phyloP scores from a whole-genome alignment of 768 basidiomycete species.

The Sarcodon aspratus region DNA sequence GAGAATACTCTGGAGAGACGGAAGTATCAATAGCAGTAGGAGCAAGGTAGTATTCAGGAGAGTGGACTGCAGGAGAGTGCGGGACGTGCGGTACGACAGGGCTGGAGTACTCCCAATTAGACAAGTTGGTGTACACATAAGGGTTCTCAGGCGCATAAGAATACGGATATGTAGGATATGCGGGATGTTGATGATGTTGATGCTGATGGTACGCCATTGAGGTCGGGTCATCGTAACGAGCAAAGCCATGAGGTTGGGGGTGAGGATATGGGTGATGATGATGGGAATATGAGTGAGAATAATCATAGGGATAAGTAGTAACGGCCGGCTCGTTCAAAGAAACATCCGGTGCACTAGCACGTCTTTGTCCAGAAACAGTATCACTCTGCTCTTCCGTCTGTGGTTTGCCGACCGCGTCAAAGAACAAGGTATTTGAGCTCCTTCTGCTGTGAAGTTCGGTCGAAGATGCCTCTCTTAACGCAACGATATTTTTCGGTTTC shows the following conservation, averaged over 20 bases:
- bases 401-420: constrained; percentile 24
- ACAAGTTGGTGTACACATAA: not conserved
- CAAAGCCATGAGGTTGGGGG: not conserved
- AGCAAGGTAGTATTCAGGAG: not conserved
- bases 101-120: not conserved
- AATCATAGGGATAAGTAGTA: too few species aligned
- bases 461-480: constrained; percentile 9
- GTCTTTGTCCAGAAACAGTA: too few species aligned
- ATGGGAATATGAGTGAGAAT: too few species aligned
- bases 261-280: not conserved
- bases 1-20: not conserved
- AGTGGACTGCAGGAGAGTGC: not conserved
- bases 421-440: constrained; percentile 25
- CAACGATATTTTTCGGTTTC: constrained; percentile 8
- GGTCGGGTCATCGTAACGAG: constrained; percentile 6
- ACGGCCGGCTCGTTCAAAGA: too few species aligned
- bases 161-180: constrained; percentile 9
- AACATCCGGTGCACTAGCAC: too few species aligned
- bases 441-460: constrained; percentile 18
- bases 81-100: not conserved
- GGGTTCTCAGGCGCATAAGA: constrained; percentile 5
- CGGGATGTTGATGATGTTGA: constrained; percentile 2
- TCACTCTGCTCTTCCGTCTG: not conserved
- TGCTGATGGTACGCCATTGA: not conserved
- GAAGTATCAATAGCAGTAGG: not conserved